Evolutionary conservation across 371 early-diverging fungal species (phyloP).

Genomic region (Blastocladiella emersonii): DNA sequence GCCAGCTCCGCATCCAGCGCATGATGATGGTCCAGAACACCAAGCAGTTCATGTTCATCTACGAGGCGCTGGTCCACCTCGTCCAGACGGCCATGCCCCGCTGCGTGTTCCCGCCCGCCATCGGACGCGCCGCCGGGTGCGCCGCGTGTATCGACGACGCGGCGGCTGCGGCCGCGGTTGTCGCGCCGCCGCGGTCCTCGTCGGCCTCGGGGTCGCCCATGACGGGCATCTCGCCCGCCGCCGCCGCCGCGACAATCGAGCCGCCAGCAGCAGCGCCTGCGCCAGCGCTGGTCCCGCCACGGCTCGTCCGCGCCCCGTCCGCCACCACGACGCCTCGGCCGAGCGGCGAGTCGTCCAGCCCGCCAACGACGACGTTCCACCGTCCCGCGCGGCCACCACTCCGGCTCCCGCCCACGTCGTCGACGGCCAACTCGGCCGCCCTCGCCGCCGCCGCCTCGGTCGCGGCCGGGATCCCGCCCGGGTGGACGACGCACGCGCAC

Average conservation of each 20-base stretch:
- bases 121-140: background rate
- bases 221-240: background rate
- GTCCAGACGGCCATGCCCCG: background rate
- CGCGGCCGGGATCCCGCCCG: background rate
- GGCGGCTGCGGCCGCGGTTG: background rate
- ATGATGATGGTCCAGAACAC: constrained; percentile 75
- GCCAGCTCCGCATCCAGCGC: constrained; percentile 63
- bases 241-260: no score
- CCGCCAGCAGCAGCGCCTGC: no score
- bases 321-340: background rate
- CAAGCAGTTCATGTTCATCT: constrained; percentile 73
- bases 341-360: no score
- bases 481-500: background rate
- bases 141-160: background rate
- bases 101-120: background rate
- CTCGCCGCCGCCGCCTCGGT: no score
- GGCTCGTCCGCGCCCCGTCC: background rate
- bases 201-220: background rate
- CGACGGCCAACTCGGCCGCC: no score
- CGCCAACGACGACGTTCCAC: no score
- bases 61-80: constrained; percentile 43
- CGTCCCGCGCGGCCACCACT: background rate
- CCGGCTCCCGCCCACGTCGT: no score
- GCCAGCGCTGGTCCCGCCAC: background rate
- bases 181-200: background rate